phyloP scores from a whole-genome alignment of 2,329 filamentous ascomycete species.

The Samsoniella hepiali region DNA sequence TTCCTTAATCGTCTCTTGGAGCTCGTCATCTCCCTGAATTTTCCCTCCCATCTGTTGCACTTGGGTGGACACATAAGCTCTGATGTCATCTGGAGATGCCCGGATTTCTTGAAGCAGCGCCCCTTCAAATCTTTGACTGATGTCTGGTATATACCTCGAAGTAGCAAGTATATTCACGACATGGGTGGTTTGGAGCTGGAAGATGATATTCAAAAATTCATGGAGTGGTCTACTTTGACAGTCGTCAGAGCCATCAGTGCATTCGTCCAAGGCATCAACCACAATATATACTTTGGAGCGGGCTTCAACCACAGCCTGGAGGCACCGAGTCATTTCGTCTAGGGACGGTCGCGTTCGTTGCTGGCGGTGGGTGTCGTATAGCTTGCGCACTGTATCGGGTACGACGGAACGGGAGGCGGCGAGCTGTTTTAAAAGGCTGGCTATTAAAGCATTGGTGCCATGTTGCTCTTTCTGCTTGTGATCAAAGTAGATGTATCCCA shows the following conservation, averaged over 20 bases:
- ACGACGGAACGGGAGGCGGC: too few species aligned
- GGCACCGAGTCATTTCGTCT: too few species aligned
- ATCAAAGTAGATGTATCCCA: slow-evolving; percentile 33
- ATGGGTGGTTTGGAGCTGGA: background rate
- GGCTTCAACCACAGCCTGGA: too few species aligned
- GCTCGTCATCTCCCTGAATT: background rate
- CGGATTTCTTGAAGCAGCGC: slow-evolving; percentile 7
- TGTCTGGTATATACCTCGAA: slow-evolving; percentile 20
- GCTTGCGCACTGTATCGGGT: too few species aligned
- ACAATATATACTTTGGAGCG: slow-evolving; percentile 30
- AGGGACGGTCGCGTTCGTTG: too few species aligned
- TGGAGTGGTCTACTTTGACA: background rate
- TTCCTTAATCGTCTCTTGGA: background rate
- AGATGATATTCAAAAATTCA: background rate
- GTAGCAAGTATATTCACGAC: slow-evolving; percentile 21
- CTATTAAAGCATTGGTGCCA: too few species aligned
- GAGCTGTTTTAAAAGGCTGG: too few species aligned
- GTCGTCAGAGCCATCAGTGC: slow-evolving; percentile 24
- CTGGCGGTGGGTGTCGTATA: too few species aligned
- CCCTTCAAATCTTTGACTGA: slow-evolving; percentile 12
- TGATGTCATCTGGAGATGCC: slow-evolving; percentile 19
- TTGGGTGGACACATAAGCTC: slow-evolving; percentile 5
- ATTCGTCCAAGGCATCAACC: slow-evolving; percentile 42
- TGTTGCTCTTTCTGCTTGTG: too few species aligned
- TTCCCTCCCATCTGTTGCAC: too few species aligned